A percentile compares a stretch with the other conserved stretches of the same genome.
phyloP scores from a whole-genome alignment of 192 early-diverging fungal genomes.

The Gryganskiella cystojenkinii region DNA sequence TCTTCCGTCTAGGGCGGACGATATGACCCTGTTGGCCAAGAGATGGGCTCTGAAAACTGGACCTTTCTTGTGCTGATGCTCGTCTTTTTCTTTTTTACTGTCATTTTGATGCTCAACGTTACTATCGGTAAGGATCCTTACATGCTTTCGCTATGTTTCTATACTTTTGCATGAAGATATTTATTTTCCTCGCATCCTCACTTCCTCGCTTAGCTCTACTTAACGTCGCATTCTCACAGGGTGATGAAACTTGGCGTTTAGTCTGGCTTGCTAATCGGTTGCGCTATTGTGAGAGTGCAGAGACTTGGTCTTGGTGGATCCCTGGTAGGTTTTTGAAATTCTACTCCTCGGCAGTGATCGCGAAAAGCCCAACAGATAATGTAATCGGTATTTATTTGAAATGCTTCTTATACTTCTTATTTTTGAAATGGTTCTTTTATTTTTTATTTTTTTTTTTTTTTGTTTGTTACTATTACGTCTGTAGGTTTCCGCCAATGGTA shows the following conservation, averaged over 20 bases:
- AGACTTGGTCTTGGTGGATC: slow-evolving; percentile 18
- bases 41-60: too few species aligned
- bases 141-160: background rate
- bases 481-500: slow-evolving; percentile 12
- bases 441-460: background rate
- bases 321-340: slow-evolving; percentile 11
- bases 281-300: slow-evolving; percentile 22
- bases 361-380: background rate
- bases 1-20: too few species aligned
- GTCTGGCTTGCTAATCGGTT: slow-evolving; percentile 28
- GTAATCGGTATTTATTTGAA: background rate
- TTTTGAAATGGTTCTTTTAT: background rate
- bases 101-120: slow-evolving; percentile 33
- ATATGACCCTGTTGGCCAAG: too few species aligned
- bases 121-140: slow-evolving; percentile 20
- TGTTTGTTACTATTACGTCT: background rate
- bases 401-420: too few species aligned
- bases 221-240: slow-evolving; percentile 22
- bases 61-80: too few species aligned
- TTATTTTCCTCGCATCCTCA: background rate
- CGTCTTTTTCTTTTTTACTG: slow-evolving; percentile 25
- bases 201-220: slow-evolving; percentile 11
- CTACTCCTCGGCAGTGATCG: background rate
- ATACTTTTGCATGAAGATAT: background rate
- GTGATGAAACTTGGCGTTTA: slow-evolving; percentile 21